These are phyloP conservation scores for Datisca glomerata DNA, from an alignment of 306 rosid species.

Conservation along the genomic window DNA sequence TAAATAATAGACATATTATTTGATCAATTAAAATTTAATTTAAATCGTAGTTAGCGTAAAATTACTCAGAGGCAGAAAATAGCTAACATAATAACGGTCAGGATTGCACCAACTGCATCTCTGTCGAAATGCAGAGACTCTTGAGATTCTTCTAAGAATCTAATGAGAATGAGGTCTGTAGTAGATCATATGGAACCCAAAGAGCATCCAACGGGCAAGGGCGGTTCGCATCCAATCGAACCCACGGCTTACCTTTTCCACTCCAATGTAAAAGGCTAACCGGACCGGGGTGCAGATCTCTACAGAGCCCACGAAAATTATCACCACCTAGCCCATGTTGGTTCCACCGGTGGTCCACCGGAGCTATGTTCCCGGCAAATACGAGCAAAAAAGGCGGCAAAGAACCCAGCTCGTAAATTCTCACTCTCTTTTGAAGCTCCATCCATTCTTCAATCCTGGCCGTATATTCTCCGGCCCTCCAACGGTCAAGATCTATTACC, in stretches of 20 bases:
- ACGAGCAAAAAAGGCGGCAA: constrained; percentile 71
- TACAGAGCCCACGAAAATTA: constrained; percentile 60
- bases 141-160: constrained; percentile 28
- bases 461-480: constrained; percentile 66
- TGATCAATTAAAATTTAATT: too few species aligned
- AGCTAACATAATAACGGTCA: too few species aligned
- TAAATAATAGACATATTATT: too few species aligned
- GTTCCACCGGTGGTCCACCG: constrained; percentile 81
- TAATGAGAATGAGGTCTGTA: constrained; percentile 54
- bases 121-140: too few species aligned
- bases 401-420: constrained; percentile 74
- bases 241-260: constrained; percentile 95
- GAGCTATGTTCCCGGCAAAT: constrained; percentile 50
- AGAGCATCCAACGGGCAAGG: constrained; percentile 90
- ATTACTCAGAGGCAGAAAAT: too few species aligned
- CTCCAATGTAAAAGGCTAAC: constrained; percentile 92
- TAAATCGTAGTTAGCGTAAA: too few species aligned
- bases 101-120: too few species aligned
- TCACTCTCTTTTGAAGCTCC: constrained; percentile 69
- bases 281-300: constrained; percentile 79
- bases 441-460: constrained; percentile 74
- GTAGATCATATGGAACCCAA: constrained; percentile 85
- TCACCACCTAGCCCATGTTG: constrained; percentile 89
- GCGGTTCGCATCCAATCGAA: constrained; percentile 60
- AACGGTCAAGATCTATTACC: constrained; percentile 76